Percentiles rank a stretch among this genome's conserved stretches.
Conservation (phyloP, 257 asterid genomes). For the Primulina eburnea region DNA sequence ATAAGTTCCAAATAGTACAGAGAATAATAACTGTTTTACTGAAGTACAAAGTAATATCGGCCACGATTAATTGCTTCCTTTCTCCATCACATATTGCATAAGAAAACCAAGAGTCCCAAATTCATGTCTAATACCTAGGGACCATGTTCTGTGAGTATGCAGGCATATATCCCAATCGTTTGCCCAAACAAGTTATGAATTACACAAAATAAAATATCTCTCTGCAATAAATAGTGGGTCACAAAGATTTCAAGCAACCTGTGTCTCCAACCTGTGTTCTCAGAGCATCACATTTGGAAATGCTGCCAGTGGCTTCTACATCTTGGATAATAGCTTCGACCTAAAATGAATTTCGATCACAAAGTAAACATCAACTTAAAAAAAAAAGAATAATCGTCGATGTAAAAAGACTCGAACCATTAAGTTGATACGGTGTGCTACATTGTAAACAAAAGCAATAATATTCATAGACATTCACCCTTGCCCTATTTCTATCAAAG, state of each 20-base stretch:
- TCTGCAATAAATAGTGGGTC: not conserved
- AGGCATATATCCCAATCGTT: not conserved
- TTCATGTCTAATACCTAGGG: not conserved
- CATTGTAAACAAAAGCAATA: not conserved
- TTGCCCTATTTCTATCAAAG: constrained; percentile 9
- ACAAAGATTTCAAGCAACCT: constrained; percentile 41
- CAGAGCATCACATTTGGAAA: constrained; percentile 62
- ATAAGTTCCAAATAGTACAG: not conserved
- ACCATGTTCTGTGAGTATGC: not conserved
- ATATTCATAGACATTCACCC: not conserved
- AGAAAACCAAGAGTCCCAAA: not conserved
- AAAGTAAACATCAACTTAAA: constrained; percentile 18
- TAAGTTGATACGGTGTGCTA: not conserved
- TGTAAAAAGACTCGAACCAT: not conserved
- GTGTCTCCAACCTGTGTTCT: constrained; percentile 53
- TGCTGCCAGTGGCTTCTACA: constrained; percentile 67
- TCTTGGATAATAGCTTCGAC: constrained; percentile 83
- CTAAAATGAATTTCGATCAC: constrained; percentile 35
- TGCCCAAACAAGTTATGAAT: constrained; percentile 2
- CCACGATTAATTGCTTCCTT: not conserved
- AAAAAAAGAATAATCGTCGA: not conserved
- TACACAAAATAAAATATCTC: constrained; percentile 1
- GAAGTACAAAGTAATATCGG: not conserved
- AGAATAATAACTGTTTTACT: no score
- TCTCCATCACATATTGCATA: not conserved